These are phyloP conservation scores for Cantharellus cinnabarinus DNA, from an alignment of 768 basidiomycete genomes.

Conservation along the genomic window DNA sequence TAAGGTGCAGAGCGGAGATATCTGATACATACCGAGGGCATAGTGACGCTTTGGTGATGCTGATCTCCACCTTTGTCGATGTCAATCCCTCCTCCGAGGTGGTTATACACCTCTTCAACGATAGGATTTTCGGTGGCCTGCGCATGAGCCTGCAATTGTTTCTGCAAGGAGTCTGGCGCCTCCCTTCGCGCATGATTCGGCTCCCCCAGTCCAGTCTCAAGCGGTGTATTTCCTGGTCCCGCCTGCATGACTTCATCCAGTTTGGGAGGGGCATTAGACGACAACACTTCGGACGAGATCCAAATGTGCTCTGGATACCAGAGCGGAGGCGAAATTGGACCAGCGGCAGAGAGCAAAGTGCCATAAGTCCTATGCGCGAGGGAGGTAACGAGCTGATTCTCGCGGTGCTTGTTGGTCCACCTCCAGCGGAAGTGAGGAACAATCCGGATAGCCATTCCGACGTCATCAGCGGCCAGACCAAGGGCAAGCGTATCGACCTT, in stretches of 20 bases:
- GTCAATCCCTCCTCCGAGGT: too few relatives aligned
- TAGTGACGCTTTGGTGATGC: too few relatives aligned
- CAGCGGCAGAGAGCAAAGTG: conserved; percentile 4
- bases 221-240: too few relatives aligned
- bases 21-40: too few relatives aligned
- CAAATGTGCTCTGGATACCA: conserved; percentile 34
- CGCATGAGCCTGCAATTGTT: too few relatives aligned
- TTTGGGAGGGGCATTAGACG: conserved; percentile 14
- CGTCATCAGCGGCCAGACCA: conserved; percentile 53
- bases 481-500: conserved; percentile 45
- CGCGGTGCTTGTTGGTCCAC: conserved; percentile 43
- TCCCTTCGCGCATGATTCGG: too few relatives aligned
- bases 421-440: conserved; percentile 80
- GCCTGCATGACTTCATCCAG: neutral
- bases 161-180: too few relatives aligned
- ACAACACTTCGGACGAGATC: conserved; percentile 23
- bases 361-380: conserved; percentile 48
- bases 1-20: too few relatives aligned
- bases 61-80: too few relatives aligned
- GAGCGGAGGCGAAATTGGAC: conserved; percentile 23
- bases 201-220: too few relatives aligned
- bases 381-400: conserved; percentile 57
- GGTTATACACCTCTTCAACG: too few relatives aligned
- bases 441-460: conserved; percentile 76
- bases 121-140: too few relatives aligned